A percentile compares a stretch with the other conserved stretches of the same genome.
Evolutionary conservation across 129 eudicot genomes (phyloP).

Genomic region (Deinandra increscens): DNA sequence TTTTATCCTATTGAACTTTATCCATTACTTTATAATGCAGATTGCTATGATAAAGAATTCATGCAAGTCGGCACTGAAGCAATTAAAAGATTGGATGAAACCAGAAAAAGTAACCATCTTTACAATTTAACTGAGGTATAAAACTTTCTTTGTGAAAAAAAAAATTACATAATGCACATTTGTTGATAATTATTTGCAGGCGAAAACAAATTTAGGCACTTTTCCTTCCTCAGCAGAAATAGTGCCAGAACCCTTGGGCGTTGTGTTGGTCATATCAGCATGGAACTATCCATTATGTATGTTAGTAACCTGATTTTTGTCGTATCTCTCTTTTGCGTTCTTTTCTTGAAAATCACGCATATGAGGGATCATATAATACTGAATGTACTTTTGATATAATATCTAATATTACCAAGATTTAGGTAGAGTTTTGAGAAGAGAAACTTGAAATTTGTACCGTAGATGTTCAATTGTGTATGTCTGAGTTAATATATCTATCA

Average conservation of each 20-base stretch:
- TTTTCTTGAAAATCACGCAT: slow-evolving; percentile 7
- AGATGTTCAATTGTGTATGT: not conserved
- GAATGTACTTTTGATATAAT: slow-evolving; percentile 8
- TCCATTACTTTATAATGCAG: slow-evolving; percentile 38
- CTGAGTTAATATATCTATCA: not conserved
- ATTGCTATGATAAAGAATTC: slow-evolving; percentile 47
- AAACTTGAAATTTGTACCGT: not conserved
- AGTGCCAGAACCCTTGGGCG: slow-evolving; percentile 87
- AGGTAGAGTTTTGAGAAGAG: not conserved
- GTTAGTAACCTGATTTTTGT: slow-evolving; percentile 27
- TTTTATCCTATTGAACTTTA: slow-evolving; percentile 15
- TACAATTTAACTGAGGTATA: slow-evolving; percentile 6
- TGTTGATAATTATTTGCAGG: slow-evolving; percentile 48
- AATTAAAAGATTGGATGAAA: slow-evolving; percentile 71
- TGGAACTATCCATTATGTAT: slow-evolving; percentile 95
- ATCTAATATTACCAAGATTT: not conserved
- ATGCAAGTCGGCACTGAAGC: slow-evolving; percentile 64
- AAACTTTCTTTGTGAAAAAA: slow-evolving; percentile 1
- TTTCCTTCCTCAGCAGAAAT: slow-evolving; percentile 84
- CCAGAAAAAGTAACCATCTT: slow-evolving; percentile 72
- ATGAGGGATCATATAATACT: not conserved
- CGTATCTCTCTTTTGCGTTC: slow-evolving; percentile 12
- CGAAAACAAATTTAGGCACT: slow-evolving; percentile 52
- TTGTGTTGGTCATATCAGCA: slow-evolving; percentile 76
- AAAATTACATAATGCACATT: slow-evolving; percentile 17